These are phyloP conservation scores for Crucihimalaya himalaica DNA, from an alignment of 345 rosid genomes.

Conservation along the genomic window DNA sequence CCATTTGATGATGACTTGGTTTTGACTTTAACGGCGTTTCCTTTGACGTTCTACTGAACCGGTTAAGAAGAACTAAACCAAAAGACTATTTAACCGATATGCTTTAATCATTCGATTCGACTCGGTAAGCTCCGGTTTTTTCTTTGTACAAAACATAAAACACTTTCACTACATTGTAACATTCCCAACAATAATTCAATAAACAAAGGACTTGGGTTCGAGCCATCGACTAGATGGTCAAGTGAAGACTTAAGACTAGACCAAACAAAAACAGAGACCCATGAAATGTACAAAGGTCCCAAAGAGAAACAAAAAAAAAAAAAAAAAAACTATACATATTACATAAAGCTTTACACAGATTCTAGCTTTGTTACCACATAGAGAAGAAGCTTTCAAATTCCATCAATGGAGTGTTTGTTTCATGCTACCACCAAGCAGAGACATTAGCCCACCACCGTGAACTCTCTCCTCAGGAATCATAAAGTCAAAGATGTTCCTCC, in stretches of 20 bases:
- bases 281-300: slow-evolving; percentile 30
- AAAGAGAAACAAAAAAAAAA: not conserved
- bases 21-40: slow-evolving; percentile 19
- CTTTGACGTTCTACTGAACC: slow-evolving; percentile 11
- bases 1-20: not conserved
- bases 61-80: slow-evolving; percentile 6
- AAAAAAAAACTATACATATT: slow-evolving; percentile 34
- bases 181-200: slow-evolving; percentile 27
- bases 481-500: slow-evolving; percentile 47
- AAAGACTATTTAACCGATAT: not conserved
- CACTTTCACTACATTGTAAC: slow-evolving; percentile 14
- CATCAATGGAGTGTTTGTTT: slow-evolving; percentile 60
- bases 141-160: not conserved
- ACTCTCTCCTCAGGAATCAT: slow-evolving; percentile 95
- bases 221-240: slow-evolving; percentile 31
- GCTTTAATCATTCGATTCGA: not conserved
- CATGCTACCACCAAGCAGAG: slow-evolving; percentile 71
- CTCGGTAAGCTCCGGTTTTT: not conserved
- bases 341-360: slow-evolving; percentile 30
- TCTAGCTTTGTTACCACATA: slow-evolving; percentile 29
- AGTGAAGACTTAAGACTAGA: not conserved
- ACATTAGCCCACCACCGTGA: slow-evolving; percentile 93
- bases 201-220: slow-evolving; percentile 29
- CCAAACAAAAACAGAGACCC: slow-evolving; percentile 31
- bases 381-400: slow-evolving; percentile 46